Percentiles rank a stretch among this genome's conserved stretches.
Conservation (phyloP, 1,139 yeast species). For the Lodderomyces pseudojiufengensis region DNA sequence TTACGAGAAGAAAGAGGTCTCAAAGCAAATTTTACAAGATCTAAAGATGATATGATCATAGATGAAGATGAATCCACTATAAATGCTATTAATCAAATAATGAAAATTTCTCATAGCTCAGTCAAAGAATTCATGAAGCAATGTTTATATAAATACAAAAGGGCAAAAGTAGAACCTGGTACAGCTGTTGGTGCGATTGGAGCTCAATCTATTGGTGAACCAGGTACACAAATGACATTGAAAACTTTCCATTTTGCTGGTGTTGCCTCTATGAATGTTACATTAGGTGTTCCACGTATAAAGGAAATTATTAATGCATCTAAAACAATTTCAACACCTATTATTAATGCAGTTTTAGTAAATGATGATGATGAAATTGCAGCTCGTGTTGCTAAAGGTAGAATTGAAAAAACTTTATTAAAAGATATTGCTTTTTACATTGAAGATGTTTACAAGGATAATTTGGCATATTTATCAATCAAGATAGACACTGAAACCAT, state of each 20-base stretch:
- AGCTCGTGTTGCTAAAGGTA: conserved; percentile 96
- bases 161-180: conserved; percentile 97
- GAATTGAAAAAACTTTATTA: conserved; percentile 88
- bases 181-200: conserved; percentile 99
- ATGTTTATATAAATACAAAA: conserved; percentile 77
- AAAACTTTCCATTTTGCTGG: conserved; percentile 99
- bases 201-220: conserved; percentile 98
- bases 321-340: conserved; percentile 92
- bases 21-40: conserved; percentile 19
- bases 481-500: conserved; percentile 82
- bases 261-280: conserved; percentile 98
- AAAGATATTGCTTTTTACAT: conserved; percentile 85
- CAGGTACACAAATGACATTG: conserved; percentile 98
- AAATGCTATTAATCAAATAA: conserved; percentile 65
- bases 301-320: conserved; percentile 98
- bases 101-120: conserved; percentile 61
- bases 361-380: conserved; percentile 95
- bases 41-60: conserved; percentile 34
- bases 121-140: conserved; percentile 68
- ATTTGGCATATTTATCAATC: conserved; percentile 73
- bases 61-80: conserved; percentile 47
- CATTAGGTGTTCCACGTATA: conserved; percentile 98
- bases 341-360: conserved; percentile 89
- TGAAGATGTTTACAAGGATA: conserved; percentile 88
- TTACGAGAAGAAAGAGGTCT: conserved; percentile 55